Evolutionary conservation across 2,329 filamentous ascomycete genomes (phyloP).

Genomic region (Bipolaris victoriae): DNA sequence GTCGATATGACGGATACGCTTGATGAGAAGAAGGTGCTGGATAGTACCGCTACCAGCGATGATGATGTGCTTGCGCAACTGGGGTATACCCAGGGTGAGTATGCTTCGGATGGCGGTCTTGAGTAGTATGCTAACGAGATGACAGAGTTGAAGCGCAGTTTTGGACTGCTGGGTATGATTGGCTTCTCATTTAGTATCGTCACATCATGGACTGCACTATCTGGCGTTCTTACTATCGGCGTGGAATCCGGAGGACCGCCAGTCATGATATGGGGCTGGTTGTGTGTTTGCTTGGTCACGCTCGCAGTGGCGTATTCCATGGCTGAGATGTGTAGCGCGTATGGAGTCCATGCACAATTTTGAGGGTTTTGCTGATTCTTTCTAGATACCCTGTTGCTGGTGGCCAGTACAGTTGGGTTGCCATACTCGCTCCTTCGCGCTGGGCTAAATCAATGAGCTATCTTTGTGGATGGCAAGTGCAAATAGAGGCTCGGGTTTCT

Average conservation of each 20-base stretch:
- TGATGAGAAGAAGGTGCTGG: constrained; percentile 35
- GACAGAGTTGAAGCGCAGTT: constrained; percentile 62
- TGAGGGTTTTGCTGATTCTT: constrained; percentile 6
- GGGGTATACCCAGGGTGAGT: constrained; percentile 50
- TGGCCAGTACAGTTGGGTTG: constrained; percentile 65
- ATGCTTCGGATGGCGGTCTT: neutral
- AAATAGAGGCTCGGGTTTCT: constrained; percentile 10
- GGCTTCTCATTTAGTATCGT: constrained; percentile 66
- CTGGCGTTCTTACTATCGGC: constrained; percentile 63
- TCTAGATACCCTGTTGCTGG: constrained; percentile 59
- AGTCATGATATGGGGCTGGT: constrained; percentile 65
- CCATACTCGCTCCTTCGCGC: constrained; percentile 58
- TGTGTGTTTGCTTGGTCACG: constrained; percentile 59
- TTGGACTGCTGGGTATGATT: constrained; percentile 63
- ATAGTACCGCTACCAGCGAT: constrained; percentile 34
- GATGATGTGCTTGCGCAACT: constrained; percentile 50
- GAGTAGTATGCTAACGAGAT: neutral
- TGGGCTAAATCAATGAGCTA: constrained; percentile 47
- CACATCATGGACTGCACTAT: constrained; percentile 64
- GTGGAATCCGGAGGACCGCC: constrained; percentile 63
- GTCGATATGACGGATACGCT: constrained; percentile 16
- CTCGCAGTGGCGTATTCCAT: constrained; percentile 63
- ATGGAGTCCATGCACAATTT: neutral
- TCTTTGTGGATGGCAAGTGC: constrained; percentile 50
- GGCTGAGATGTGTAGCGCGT: constrained; percentile 63